These are phyloP conservation scores for Endotrypanum monterogeii DNA, from an alignment of 208 protist genomes.

Conservation along the genomic window DNA sequence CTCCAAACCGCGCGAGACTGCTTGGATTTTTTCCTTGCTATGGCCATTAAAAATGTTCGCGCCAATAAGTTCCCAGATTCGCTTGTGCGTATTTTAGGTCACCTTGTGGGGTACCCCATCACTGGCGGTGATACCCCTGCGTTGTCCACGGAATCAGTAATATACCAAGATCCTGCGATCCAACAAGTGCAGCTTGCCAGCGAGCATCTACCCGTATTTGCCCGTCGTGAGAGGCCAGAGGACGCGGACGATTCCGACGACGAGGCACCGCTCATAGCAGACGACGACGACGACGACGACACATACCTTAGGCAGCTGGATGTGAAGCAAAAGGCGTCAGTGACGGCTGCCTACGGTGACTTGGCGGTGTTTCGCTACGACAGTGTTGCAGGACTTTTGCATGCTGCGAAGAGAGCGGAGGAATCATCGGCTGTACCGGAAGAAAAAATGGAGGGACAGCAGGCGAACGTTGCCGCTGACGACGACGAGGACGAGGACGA, in stretches of 20 bases:
- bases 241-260: constrained; percentile 29
- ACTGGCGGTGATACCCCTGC: constrained; percentile 14
- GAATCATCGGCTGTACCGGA: not conserved
- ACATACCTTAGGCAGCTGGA: constrained; percentile 44
- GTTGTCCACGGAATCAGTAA: not conserved
- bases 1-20: constrained; percentile 70
- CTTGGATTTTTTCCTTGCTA: constrained; percentile 88
- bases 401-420: constrained; percentile 28
- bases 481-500: constrained; percentile 39
- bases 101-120: constrained; percentile 67
- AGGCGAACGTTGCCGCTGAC: constrained; percentile 10
- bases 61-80: constrained; percentile 73
- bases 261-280: constrained; percentile 28
- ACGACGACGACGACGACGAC: constrained; percentile 33
- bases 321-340: constrained; percentile 48
- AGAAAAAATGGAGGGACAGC: not conserved
- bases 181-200: constrained; percentile 21
- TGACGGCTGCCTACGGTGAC: constrained; percentile 60
- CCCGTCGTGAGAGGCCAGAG: constrained; percentile 21
- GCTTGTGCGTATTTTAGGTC: constrained; percentile 51
- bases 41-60: constrained; percentile 74
- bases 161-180: constrained; percentile 23
- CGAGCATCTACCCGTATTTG: constrained; percentile 37
- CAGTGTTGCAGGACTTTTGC: constrained; percentile 23
- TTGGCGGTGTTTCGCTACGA: constrained; percentile 64